Evolutionary conservation across 441 rosid genomes (phyloP).

Genomic region (Monsonia emarginata): DNA sequence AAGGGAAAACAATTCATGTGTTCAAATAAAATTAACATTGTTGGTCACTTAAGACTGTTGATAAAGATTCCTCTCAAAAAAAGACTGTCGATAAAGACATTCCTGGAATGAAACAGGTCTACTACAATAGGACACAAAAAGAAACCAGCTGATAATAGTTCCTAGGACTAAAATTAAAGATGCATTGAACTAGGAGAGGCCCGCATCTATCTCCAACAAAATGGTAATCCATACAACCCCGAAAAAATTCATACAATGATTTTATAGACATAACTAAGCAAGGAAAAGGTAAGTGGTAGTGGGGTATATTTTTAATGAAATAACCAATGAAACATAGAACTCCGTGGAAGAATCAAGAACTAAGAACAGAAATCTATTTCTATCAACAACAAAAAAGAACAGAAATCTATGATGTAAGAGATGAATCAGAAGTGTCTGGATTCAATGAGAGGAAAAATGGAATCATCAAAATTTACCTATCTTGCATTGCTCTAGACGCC

Average conservation of each 20-base stretch:
- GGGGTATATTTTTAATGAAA: neutral
- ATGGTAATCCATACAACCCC: neutral
- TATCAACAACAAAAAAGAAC: no score
- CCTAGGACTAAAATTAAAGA: neutral
- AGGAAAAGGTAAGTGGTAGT: neutral
- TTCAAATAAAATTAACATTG: no score
- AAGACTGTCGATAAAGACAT: no score
- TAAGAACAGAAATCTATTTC: neutral
- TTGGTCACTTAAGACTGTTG: no score
- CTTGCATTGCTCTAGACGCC: slow-evolving; percentile 98
- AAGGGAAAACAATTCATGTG: no score
- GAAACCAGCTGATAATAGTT: neutral
- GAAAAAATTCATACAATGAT: neutral
- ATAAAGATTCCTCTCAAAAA: no score
- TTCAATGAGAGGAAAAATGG: neutral
- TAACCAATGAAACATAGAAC: neutral
- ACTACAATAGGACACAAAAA: neutral
- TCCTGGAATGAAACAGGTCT: no score
- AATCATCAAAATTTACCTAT: slow-evolving; percentile 51
- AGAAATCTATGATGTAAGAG: neutral
- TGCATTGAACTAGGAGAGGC: neutral
- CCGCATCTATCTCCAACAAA: neutral
- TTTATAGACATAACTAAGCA: neutral
- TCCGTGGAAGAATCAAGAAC: neutral
- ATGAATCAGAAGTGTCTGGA: slow-evolving; percentile 5